Conservation (phyloP, 2,329 filamentous ascomycete species). For the Gnomoniopsis smithogilvyi region DNA sequence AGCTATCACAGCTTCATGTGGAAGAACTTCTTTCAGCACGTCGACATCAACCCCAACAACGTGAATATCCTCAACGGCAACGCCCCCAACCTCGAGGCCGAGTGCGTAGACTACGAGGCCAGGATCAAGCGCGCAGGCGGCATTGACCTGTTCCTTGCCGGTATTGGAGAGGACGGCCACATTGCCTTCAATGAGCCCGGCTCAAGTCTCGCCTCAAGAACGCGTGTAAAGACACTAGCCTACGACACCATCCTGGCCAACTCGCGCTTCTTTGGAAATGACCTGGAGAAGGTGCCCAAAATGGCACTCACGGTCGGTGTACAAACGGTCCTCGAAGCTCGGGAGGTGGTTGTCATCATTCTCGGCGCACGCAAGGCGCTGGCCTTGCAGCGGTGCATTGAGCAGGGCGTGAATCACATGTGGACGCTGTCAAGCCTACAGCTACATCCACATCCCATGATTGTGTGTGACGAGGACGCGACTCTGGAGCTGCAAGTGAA, state of each 20-base stretch:
- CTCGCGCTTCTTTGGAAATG: slow-evolving; percentile 68
- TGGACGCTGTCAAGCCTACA: slow-evolving; percentile 75
- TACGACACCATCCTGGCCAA: slow-evolving; percentile 77
- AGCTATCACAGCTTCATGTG: slow-evolving; percentile 84
- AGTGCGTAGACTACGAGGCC: slow-evolving; percentile 71
- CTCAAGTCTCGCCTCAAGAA: slow-evolving; percentile 65
- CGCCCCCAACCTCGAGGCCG: slow-evolving; percentile 63
- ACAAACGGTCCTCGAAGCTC: slow-evolving; percentile 58
- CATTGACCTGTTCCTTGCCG: slow-evolving; percentile 74
- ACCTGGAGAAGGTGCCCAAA: slow-evolving; percentile 62
- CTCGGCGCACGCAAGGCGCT: slow-evolving; percentile 70
- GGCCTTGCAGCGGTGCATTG: slow-evolving; percentile 69
- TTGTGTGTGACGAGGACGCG: slow-evolving; percentile 73
- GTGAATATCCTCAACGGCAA: slow-evolving; percentile 75
- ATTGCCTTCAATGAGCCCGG: slow-evolving; percentile 82
- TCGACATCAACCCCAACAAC: slow-evolving; percentile 66
- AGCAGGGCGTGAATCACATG: slow-evolving; percentile 75
- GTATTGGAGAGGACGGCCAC: slow-evolving; percentile 74
- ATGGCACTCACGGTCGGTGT: slow-evolving; percentile 66
- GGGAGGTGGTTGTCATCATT: slow-evolving; percentile 72
- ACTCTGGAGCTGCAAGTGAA: slow-evolving; percentile 63
- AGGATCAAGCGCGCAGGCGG: slow-evolving; percentile 66
- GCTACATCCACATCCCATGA: slow-evolving; percentile 68
- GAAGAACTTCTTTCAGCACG: slow-evolving; percentile 72
- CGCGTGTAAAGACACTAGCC: slow-evolving; percentile 73